These are phyloP conservation scores for Kwoniella mangroviensis DNA, from an alignment of 768 basidiomycete species.

Conservation along the genomic window DNA sequence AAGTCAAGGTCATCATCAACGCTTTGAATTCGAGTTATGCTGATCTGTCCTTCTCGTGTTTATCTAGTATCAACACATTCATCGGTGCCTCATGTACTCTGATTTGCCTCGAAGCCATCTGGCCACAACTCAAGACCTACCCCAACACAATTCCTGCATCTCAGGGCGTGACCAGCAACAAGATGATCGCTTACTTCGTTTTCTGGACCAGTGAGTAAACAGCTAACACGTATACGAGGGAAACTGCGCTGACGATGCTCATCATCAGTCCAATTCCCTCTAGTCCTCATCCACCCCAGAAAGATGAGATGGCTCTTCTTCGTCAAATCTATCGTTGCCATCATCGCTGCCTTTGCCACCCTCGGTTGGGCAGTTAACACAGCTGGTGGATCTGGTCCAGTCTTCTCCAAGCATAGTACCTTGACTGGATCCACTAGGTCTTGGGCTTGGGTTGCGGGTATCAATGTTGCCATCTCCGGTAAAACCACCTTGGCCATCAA, in stretches of 20 bases:
- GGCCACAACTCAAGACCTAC: constrained; percentile 45
- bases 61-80: constrained; percentile 49
- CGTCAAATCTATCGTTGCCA: constrained; percentile 69
- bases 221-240: neutral
- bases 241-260: neutral
- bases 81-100: constrained; percentile 54
- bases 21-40: neutral
- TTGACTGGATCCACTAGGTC: constrained; percentile 65
- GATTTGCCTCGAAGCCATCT: constrained; percentile 56
- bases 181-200: constrained; percentile 53
- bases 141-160: constrained; percentile 41
- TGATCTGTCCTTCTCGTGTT: neutral
- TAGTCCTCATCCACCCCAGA: constrained; percentile 66
- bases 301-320: constrained; percentile 77
- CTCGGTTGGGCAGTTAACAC: constrained; percentile 78
- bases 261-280: constrained; percentile 43
- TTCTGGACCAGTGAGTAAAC: constrained; percentile 50
- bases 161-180: constrained; percentile 47
- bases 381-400: constrained; percentile 62
- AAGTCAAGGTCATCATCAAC: neutral
- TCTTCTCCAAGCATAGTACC: constrained; percentile 64
- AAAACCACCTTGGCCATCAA: constrained; percentile 62
- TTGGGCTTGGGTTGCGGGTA: constrained; percentile 78
- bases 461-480: constrained; percentile 77
- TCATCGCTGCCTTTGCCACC: constrained; percentile 70